Evolutionary conservation across 257 asterid species (phyloP).

Genomic region (Henckelia pumila): DNA sequence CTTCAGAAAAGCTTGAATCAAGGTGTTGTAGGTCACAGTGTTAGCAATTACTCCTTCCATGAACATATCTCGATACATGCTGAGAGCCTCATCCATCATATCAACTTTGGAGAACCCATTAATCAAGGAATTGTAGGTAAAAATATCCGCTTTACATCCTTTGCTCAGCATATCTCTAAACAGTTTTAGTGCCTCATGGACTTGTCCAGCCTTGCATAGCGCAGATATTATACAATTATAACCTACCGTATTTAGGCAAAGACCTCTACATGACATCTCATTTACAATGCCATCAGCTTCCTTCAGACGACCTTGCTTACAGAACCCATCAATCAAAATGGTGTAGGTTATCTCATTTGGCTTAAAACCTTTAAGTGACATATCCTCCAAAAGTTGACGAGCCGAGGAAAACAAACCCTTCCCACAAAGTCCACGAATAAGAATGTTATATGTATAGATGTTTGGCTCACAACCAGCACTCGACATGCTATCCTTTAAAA

Average conservation of each 20-base stretch:
- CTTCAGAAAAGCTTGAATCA: constrained; percentile 66
- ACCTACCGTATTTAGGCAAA: constrained; percentile 64
- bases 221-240: constrained; percentile 78
- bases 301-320: constrained; percentile 55
- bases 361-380: constrained; percentile 42
- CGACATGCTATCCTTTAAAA: constrained; percentile 46
- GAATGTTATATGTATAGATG: constrained; percentile 71
- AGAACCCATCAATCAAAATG: constrained; percentile 69
- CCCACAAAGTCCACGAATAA: constrained; percentile 75
- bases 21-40: constrained; percentile 71
- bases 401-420: constrained; percentile 67
- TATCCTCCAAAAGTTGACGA: constrained; percentile 45
- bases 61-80: constrained; percentile 66
- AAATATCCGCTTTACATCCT: constrained; percentile 72
- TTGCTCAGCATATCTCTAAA: constrained; percentile 42
- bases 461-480: constrained; percentile 52
- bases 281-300: constrained; percentile 58
- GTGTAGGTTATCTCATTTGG: constrained; percentile 77
- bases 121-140: constrained; percentile 70
- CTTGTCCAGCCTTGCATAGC: constrained; percentile 60
- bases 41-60: constrained; percentile 80
- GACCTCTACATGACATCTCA: constrained; percentile 64
- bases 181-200: constrained; percentile 52
- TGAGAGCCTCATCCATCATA: constrained; percentile 64
- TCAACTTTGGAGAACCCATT: constrained; percentile 56